Evolutionary conservation across 768 basidiomycete species (phyloP).

Genomic region (Amanita rubescens): DNA sequence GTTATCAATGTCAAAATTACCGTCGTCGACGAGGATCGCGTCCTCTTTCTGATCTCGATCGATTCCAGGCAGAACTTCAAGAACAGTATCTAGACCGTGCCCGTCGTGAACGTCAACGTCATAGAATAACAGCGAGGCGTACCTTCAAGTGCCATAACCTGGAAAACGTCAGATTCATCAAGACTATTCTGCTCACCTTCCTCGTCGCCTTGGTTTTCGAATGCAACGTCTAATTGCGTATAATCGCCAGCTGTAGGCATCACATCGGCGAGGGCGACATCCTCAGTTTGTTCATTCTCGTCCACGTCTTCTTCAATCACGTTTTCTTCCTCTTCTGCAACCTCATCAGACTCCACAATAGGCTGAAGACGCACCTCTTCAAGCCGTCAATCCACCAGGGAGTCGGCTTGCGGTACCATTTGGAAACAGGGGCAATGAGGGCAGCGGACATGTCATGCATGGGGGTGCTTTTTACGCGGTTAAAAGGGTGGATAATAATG

Average conservation of each 20-base stretch:
- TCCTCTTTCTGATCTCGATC: not conserved
- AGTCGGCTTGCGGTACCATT: constrained; percentile 1
- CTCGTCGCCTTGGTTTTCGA: not conserved
- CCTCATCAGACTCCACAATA: not conserved
- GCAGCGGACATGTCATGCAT: not conserved
- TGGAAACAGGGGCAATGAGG: not conserved
- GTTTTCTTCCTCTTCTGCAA: not conserved
- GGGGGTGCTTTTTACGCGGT: not conserved
- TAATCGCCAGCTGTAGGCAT: no score
- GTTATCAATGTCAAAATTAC: not conserved
- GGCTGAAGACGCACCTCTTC: not conserved
- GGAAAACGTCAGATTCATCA: not conserved
- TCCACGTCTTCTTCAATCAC: not conserved
- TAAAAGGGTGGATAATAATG: not conserved
- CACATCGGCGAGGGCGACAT: not conserved
- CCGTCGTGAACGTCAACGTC: not conserved
- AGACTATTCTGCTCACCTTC: not conserved
- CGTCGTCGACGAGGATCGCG: not conserved
- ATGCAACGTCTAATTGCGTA: not conserved
- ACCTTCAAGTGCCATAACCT: not conserved
- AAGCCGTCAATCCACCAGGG: not conserved
- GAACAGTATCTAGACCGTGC: not conserved
- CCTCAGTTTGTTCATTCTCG: not conserved
- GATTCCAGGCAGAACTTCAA: not conserved
- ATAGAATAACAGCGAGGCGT: not conserved